Conservation (phyloP, 1,139 yeast genomes). For the Saccharomyces uvarum region DNA sequence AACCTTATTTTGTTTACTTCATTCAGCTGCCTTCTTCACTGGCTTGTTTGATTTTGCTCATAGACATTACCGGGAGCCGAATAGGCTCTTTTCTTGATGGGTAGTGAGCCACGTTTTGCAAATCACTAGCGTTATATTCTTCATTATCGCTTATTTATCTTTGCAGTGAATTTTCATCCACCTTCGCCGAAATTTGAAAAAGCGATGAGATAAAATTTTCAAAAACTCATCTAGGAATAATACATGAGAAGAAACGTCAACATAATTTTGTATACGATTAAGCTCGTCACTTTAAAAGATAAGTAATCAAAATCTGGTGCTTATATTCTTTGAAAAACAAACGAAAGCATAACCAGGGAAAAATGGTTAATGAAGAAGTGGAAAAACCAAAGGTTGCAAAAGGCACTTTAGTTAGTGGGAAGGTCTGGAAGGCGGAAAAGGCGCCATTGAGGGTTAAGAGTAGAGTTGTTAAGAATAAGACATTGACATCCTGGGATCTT, state of each 20-base stretch:
- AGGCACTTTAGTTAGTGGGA: constrained; percentile 47
- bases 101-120: neutral
- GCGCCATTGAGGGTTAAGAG: constrained; percentile 38
- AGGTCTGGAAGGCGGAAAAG: constrained; percentile 50
- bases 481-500: constrained; percentile 33
- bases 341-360: neutral
- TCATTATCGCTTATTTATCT: neutral
- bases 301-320: neutral
- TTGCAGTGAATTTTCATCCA: neutral
- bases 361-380: neutral
- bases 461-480: constrained; percentile 32
- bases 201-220: neutral
- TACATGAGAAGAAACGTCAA: constrained; percentile 1
- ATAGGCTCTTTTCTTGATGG: neutral
- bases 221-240: constrained; percentile 2
- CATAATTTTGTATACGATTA: neutral
- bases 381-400: constrained; percentile 14
- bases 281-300: neutral
- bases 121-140: neutral
- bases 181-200: neutral
- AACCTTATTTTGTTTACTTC: neutral
- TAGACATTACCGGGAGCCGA: neutral
- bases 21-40: too few relatives aligned
- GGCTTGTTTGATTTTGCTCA: too few relatives aligned
- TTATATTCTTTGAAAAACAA: neutral